These are phyloP conservation scores for Austroboletus niveus DNA, from an alignment of 1,284 basidiomycete species.

Conservation along the genomic window DNA sequence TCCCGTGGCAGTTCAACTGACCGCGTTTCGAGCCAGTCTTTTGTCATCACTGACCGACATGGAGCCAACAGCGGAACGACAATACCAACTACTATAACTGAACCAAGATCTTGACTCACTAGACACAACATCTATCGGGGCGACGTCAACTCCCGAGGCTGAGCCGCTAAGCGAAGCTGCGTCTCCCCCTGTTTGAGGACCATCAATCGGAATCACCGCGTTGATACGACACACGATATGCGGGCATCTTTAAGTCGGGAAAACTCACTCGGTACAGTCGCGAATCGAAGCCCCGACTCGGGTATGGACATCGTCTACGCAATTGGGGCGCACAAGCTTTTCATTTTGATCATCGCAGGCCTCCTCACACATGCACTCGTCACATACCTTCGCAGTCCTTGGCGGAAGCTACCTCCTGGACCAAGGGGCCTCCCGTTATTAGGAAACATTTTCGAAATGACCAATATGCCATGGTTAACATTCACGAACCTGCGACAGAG, in stretches of 20 bases:
- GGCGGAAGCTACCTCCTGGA: constrained; percentile 7
- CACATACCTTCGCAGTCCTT: constrained; percentile 6
- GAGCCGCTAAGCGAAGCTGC: no score
- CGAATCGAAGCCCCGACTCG: not conserved
- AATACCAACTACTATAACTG: no score
- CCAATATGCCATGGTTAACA: constrained; percentile 6
- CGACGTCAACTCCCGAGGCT: no score
- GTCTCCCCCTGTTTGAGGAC: no score
- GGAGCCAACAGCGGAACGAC: no score
- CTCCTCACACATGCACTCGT: constrained; percentile 1
- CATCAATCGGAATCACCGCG: no score
- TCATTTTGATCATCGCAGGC: constrained; percentile 1
- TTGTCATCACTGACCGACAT: no score
- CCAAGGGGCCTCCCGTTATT: constrained; percentile 8
- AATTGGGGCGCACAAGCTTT: not conserved
- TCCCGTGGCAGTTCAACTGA: no score
- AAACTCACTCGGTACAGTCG: not conserved
- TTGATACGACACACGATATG: not conserved
- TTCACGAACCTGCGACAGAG: constrained; percentile 2
- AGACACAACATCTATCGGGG: no score
- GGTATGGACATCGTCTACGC: constrained; percentile 4
- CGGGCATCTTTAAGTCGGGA: not conserved
- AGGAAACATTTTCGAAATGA: constrained; percentile 4
- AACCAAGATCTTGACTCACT: no score
- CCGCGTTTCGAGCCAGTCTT: no score